Percentiles rank a stretch among this genome's conserved stretches.
Evolutionary conservation across 352 stramenopile genomes (phyloP).

Genomic region (Globisporangium abappressorium): DNA sequence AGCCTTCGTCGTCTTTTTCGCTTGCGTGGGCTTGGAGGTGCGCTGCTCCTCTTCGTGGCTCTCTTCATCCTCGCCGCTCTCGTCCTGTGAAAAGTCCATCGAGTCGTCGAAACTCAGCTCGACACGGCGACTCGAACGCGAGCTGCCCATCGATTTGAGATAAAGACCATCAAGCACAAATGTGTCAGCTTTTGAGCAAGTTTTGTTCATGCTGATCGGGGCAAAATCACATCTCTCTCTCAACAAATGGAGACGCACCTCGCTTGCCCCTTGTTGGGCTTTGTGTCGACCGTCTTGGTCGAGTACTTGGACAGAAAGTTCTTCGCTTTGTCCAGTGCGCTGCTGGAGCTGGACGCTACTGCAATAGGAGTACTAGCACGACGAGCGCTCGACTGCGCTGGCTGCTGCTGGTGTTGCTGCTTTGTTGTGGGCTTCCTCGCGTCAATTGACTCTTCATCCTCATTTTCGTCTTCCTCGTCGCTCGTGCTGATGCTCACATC

Average conservation of each 20-base stretch:
- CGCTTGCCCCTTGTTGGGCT: conserved; percentile 9
- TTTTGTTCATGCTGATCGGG: background rate
- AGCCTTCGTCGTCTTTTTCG: background rate
- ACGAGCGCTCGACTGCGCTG: background rate
- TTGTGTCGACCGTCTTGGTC: conserved; percentile 22
- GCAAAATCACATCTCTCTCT: too few species aligned
- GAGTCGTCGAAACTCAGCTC: conserved; percentile 58
- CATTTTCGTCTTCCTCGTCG: conserved; percentile 10
- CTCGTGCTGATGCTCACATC: conserved; percentile 9
- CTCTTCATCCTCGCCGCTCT: background rate
- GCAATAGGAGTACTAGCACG: too few species aligned
- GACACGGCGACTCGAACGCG: conserved; percentile 24
- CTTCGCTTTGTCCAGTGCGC: conserved; percentile 66
- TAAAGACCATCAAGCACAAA: background rate
- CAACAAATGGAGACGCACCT: background rate
- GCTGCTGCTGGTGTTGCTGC: background rate
- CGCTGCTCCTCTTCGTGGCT: background rate
- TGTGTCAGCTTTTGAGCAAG: background rate
- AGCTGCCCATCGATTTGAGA: background rate
- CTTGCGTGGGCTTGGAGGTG: background rate
- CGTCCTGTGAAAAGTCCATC: conserved; percentile 31
- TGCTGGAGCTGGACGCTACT: conserved; percentile 13
- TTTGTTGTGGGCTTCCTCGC: background rate
- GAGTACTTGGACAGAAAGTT: conserved; percentile 77
- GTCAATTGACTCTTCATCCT: background rate